Evolutionary conservation across 208 protist species (phyloP), one percentile per base, ranked within the genome.

Genomic region (Trichomonas vaginalis): DNA sequence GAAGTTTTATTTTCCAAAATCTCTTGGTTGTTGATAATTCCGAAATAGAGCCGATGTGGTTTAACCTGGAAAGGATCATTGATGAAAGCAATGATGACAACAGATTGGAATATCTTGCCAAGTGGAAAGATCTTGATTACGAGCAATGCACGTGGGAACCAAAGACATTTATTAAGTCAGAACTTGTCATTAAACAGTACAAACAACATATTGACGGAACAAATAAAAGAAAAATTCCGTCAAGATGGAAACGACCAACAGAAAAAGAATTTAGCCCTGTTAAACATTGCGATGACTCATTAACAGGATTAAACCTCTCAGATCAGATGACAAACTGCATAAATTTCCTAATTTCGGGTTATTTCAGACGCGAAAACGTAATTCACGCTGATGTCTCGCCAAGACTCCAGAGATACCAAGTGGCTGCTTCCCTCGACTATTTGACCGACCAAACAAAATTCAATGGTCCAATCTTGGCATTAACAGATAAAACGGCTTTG

Each of bases 71-170:
- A 27, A 8, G 56, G 6, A 70, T 70, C 56, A 70, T 70, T 70
- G 56, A 70, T 70, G 56, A 70, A 70, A 70, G 79, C 17, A 83
- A 83, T 83, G 79, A 83, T 42, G 35, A 83, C 15, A 40, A 40
- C 35, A 3, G 27, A 42, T 12, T 40, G 0, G 79, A 83, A n/a
- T 98, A 97, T 92, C 56, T 98, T 4, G 97, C 98, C 12, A 97
- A 98, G 56, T 98, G 97, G 97, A 97, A 95, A 42, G 96, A 95
- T 4, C 37, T 96, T 27, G 96, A 96, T 48, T 98, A 98, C 90
- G 62, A 51, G 27, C 95, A 98, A 61, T 95, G 82, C 35, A 98
- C 97, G 32, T 98, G 97, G 97, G 97, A 98, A 83, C 17, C 79
- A 37, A 70, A 70, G 56, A 70, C 56, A 70, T 70, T 70, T 70